A percentile compares a stretch with the other conserved stretches of the same genome.
Evolutionary conservation across 2,329 filamentous ascomycete species (phyloP).

Genomic region (Thelonectria rubi): DNA sequence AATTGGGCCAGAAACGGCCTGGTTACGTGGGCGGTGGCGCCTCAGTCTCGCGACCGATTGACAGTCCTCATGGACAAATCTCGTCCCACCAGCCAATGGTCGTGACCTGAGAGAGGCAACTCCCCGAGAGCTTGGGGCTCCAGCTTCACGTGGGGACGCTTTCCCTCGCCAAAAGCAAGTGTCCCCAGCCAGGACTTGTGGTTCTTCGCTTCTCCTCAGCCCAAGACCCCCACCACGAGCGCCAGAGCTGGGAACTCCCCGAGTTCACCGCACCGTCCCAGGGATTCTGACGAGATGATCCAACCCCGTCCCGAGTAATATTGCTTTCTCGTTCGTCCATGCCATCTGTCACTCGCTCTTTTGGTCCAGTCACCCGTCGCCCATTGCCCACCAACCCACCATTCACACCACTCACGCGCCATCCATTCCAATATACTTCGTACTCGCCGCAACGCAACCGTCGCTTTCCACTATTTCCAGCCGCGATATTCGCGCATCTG

Average conservation of each 20-base stretch:
- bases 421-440: constrained; percentile 12
- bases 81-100: constrained; percentile 28
- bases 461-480: no score
- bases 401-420: constrained; percentile 21
- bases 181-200: constrained; percentile 27
- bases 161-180: constrained; percentile 32
- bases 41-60: constrained; percentile 22
- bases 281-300: constrained; percentile 5
- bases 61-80: constrained; percentile 28
- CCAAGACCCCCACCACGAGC: constrained; percentile 4
- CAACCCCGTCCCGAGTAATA: constrained; percentile 11
- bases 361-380: constrained; percentile 1
- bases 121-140: constrained; percentile 38
- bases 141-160: constrained; percentile 21
- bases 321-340: constrained; percentile 3
- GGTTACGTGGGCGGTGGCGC: constrained; percentile 16
- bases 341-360: constrained; percentile 14
- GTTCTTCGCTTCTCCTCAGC: constrained; percentile 31
- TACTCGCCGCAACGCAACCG: not conserved
- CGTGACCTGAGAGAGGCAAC: constrained; percentile 29
- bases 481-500: constrained; percentile 30
- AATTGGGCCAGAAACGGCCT: constrained; percentile 10
- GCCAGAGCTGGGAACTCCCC: constrained; percentile 20
- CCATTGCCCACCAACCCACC: constrained; percentile 6
- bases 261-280: constrained; percentile 3